Conservation (phyloP, 768 basidiomycete species). For the Hericium coralloides region DNA sequence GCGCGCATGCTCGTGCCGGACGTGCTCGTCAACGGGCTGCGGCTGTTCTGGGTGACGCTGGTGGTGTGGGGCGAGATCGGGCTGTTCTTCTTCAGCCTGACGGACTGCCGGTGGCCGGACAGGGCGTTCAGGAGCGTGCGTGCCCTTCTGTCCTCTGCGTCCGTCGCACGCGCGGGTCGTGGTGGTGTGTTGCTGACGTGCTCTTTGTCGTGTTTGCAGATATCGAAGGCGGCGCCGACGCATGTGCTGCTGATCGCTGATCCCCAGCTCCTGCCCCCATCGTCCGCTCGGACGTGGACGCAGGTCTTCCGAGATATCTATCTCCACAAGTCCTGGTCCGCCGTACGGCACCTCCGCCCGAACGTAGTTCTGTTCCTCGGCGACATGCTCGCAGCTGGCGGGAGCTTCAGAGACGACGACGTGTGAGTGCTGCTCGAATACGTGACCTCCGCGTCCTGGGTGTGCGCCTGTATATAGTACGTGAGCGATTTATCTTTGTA, state of each 20-base stretch:
- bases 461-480: background rate
- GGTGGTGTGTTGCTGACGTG: background rate
- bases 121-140: background rate
- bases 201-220: background rate
- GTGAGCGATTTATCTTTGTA: background rate
- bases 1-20: background rate
- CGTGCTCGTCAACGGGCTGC: conserved; percentile 23
- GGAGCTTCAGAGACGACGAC: conserved; percentile 47
- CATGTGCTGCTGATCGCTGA: conserved; percentile 80
- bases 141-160: background rate
- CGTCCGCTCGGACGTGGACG: conserved; percentile 58
- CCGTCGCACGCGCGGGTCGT: background rate
- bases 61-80: conserved; percentile 67
- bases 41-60: conserved; percentile 51
- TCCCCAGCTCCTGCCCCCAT: conserved; percentile 65
- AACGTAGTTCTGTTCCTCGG: conserved; percentile 78
- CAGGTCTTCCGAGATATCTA: conserved; percentile 70
- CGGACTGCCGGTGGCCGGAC: conserved; percentile 50
- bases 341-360: conserved; percentile 46
- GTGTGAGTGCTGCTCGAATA: conserved; percentile 48
- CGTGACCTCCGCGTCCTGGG: background rate
- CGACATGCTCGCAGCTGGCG: conserved; percentile 87
- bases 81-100: conserved; percentile 40
- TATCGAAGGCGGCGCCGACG: conserved; percentile 15
- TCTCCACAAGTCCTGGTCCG: conserved; percentile 77